Conservation (phyloP, 495 filamentous ascomycete genomes). For the Viridothelium virens region DNA sequence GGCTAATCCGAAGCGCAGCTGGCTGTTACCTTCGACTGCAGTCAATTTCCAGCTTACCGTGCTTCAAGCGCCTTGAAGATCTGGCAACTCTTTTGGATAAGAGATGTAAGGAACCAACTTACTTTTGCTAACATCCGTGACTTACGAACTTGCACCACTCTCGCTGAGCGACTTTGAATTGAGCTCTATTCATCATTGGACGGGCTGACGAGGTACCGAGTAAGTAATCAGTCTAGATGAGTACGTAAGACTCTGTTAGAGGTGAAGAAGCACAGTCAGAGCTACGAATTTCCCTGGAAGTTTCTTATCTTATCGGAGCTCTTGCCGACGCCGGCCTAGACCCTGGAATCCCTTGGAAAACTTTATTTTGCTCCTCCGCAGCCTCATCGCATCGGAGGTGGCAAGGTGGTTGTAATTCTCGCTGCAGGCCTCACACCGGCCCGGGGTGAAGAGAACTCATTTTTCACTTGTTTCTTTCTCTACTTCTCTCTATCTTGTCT, state of each 20-base stretch:
- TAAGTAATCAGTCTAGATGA: too few species aligned
- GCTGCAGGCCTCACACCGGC: too few species aligned
- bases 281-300: neutral
- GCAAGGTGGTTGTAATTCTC: too few species aligned
- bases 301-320: conserved; percentile 7
- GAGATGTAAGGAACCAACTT: neutral
- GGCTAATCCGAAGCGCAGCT: conserved; percentile 77
- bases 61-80: neutral
- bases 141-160: too few species aligned
- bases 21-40: conserved; percentile 76
- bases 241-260: neutral
- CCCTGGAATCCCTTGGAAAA: neutral
- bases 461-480: too few species aligned
- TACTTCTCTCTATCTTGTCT: too few species aligned
- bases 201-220: too few species aligned
- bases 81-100: neutral
- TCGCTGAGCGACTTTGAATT: too few species aligned
- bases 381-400: too few species aligned
- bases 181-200: too few species aligned
- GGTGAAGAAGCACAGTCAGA: neutral
- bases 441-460: too few species aligned
- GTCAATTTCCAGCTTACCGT: neutral
- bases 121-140: neutral
- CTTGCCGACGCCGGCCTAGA: neutral
- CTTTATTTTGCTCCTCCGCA: too few species aligned